Base-by-base conservation (phyloP, 192 early-diverging fungal genomes). In the Jimgerdemannia lactiflua region DNA sequence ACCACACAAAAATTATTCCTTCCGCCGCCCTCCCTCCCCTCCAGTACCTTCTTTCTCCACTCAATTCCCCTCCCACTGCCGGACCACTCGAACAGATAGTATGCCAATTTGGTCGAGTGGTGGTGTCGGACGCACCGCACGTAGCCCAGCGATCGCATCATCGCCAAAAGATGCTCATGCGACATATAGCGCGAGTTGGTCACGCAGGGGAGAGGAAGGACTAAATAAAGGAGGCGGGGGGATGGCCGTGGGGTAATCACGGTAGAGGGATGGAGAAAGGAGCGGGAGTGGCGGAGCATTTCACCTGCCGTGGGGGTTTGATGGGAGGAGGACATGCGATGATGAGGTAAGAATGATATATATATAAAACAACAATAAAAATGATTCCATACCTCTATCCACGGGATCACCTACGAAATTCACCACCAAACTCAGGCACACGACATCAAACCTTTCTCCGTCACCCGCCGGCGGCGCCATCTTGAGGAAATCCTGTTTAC, bases 401-500 rank as follows among this genome's bases (percentile, higher is more conserved):
- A 71, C 79, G 3, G 91, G 86, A 83, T 95, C 93, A 4, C 91
- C 91, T 1, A 95, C 92, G 89, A 97, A 97, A 79, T 97, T 97
- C 65, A 97, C 90, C 0, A 97, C 96, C 0, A 97, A 77, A 14
- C 89, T 92, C 18, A 97, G 83, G 71, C 92, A 94, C 0, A 97
- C 81, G 39, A 94, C 87, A 70, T 97, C 85, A 79, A 94, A 97
- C 20, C 79, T 73, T 0, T 91, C 83, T 0, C 79, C 73, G 40
- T 74, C 67, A 14, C 85, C 83, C 4, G 77, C 74, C 1, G 87
- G 87, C 3, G 82, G 74, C 9, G 87, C 83, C 77, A 91, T 90
- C 44, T 92, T 89, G 42, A 97, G 84, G 86, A 96, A 95, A 77
- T 97, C 96, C 73, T 95, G 95, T 72, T 92, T 84, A 40, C 82